Conservation (phyloP, 176 grass and related monocot genomes). For the Carex littledalei region DNA sequence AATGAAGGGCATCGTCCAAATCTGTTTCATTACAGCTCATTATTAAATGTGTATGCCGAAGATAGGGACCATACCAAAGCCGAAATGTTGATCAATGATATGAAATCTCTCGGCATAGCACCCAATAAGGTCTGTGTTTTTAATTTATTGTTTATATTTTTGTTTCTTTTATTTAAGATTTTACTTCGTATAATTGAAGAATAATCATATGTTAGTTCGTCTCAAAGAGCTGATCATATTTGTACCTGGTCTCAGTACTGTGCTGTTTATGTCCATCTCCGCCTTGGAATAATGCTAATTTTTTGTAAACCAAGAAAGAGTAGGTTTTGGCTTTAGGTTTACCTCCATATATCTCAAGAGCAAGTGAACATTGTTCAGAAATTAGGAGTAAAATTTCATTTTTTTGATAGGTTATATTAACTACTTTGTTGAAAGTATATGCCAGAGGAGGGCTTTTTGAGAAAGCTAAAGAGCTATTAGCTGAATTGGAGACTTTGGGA, state of each 20-base stretch:
- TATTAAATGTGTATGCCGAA: conserved; percentile 79
- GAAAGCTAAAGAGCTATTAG: conserved; percentile 68
- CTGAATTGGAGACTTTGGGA: conserved; percentile 64
- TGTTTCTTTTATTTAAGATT: conserved; percentile 3
- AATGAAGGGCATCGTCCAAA: conserved; percentile 77
- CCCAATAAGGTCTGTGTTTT: conserved; percentile 72
- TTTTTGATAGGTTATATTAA: conserved; percentile 67
- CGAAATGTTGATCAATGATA: conserved; percentile 68
- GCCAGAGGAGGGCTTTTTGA: conserved; percentile 88
- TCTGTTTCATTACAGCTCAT: conserved; percentile 91
- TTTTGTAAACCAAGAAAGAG: background rate
- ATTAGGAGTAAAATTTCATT: conserved; percentile 1
- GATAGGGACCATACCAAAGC: conserved; percentile 66
- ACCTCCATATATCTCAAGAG: background rate
- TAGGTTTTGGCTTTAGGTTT: background rate
- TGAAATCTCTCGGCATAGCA: conserved; percentile 64
- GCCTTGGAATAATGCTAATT: background rate
- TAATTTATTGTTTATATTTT: conserved; percentile 9
- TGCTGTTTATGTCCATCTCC: background rate
- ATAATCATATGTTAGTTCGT: background rate
- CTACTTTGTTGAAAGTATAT: conserved; percentile 95
- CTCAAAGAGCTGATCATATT: background rate
- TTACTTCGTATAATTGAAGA: background rate
- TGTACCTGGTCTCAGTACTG: background rate
- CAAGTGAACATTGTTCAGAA: background rate